Conservation (phyloP, 2,329 filamentous ascomycete genomes). For the Arachnopeziza araneosa region DNA sequence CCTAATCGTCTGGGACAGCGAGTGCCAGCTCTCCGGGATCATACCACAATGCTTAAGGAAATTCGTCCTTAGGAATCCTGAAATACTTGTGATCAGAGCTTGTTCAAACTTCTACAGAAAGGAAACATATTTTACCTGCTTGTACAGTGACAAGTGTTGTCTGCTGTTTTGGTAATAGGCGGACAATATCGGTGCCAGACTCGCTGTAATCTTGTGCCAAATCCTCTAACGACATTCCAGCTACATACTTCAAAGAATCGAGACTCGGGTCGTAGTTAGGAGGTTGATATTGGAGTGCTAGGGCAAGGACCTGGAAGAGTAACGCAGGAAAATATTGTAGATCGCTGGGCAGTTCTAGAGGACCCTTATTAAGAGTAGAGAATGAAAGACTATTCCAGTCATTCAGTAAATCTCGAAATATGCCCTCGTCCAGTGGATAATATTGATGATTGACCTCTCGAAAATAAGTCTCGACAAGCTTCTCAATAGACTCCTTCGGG, state of each 20-base stretch:
- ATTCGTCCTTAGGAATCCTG: constrained; percentile 44
- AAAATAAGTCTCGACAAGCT: constrained; percentile 50
- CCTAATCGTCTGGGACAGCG: constrained; percentile 48
- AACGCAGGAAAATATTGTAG: constrained; percentile 53
- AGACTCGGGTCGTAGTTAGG: constrained; percentile 43
- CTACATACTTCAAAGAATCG: constrained; percentile 52
- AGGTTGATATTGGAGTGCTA: constrained; percentile 47
- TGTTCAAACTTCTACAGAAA: too few relatives aligned
- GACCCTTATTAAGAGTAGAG: constrained; percentile 43
- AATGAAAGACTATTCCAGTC: constrained; percentile 53
- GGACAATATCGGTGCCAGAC: constrained; percentile 46
- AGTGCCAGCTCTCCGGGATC: constrained; percentile 46
- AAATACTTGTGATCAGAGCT: neutral
- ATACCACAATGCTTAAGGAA: constrained; percentile 55
- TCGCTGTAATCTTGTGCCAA: constrained; percentile 57
- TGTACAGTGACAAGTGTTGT: constrained; percentile 52
- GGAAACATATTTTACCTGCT: constrained; percentile 33
- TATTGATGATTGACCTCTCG: constrained; percentile 56
- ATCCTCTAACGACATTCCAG: constrained; percentile 55
- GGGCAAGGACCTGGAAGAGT: constrained; percentile 53
- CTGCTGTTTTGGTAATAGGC: constrained; percentile 50
- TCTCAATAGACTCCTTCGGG: constrained; percentile 47
- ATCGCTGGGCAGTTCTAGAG: constrained; percentile 44
- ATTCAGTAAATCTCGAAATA: constrained; percentile 46
- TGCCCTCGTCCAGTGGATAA: constrained; percentile 46